Evolutionary conservation across 1,139 yeast species (phyloP), one percentile per base, ranked within the genome.

Genomic region (Cylindricascospora bacillispora): DNA sequence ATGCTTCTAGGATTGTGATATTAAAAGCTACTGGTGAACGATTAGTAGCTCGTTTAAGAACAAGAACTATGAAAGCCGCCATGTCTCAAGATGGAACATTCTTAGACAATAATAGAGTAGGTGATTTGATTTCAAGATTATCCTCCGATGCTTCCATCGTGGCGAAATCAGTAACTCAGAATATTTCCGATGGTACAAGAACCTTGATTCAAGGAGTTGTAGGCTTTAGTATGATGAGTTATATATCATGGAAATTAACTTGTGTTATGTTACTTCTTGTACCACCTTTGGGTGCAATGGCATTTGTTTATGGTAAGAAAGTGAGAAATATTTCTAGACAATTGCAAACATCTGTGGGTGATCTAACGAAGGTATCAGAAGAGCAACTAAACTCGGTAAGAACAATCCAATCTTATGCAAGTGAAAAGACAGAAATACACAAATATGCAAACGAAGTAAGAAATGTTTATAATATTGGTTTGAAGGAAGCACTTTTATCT

Each of bases 141-240:
- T 75, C 93, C 10, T 75, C 82, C 27, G 98, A 89, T 53, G 85
- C 95, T 1, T 85, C 82, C 37, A 79, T 89, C 32, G 94, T 89
- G 12, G 73, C 94, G 5, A 73, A 77, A 46, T 73, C 94, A 1
- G 71, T 89, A 24, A 83, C 95, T 29, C 86, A 81, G 38, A 86
- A 86, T 53, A 69, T 86, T 25, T 79, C 93, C 26, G 97, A 89
- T 52, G 98, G 98, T 20, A 70, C 85, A 24, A 64, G 95, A 30
- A 78, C 94, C 2, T 49, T 75, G 1, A 69, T 89, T 11, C 76
- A 85, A 37, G 95, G 94, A 2, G 63, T 67, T 20, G 83, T 83
- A 24, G 95, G 95, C 15, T 59, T 75, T 25, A 71, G 82, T 1
- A 85, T 86, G 95, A 89, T 89, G 97, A 70, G 82, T 44, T 70